Base-by-base conservation (phyloP, 345 rosid species). In the Mangifera indica region DNA sequence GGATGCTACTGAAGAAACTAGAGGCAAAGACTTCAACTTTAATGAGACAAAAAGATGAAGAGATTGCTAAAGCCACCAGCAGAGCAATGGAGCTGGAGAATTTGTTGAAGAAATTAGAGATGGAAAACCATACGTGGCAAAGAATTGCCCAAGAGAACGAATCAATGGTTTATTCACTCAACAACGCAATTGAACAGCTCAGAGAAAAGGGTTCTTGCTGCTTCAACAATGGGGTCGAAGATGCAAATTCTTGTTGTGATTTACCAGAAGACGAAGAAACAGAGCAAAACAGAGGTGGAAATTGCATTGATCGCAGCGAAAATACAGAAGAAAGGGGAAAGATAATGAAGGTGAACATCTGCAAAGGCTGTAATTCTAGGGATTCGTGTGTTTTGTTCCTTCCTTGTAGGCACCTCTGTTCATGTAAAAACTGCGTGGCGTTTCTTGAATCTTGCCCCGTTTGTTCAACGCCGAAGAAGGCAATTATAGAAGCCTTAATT, bases 361-460 rank as follows among this genome's bases (percentile, higher is more conserved):
- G 98, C 73, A 80, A 29, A 79, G 73, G 81, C 67, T 94, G 98
- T 57, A 77, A 81, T 15, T 54, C 79, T 79, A 76, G 77, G 57
- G 74, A 18, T 66, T 78, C 93, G 82, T 82, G 91, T 60, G 84
- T 94, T 40, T 72, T 94, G 87, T 89, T 94, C 77, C 83, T 94
- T 74, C 98, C 98, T 63, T 94, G 98, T 74, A 87, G 97, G 78
- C 98, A 94, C 79, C 89, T 94, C 26, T 89, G 93, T 79, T 77
- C 93, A 32, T 94, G 98, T 77, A 79, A 74, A 40, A 73, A 64
- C 4, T 94, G 98, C 51, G 92, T 84, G 32, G 77, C 72, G 9
- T 73, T 82, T 59, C 85, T 90, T 57, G 86, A 77, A 76, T 72
- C 77, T 48, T 94, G 98, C 67, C 98, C 97, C 5, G 79, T 90